Base-by-base conservation (phyloP, 1,139 yeast genomes). In the Debaryomyces psychrophilus region DNA sequence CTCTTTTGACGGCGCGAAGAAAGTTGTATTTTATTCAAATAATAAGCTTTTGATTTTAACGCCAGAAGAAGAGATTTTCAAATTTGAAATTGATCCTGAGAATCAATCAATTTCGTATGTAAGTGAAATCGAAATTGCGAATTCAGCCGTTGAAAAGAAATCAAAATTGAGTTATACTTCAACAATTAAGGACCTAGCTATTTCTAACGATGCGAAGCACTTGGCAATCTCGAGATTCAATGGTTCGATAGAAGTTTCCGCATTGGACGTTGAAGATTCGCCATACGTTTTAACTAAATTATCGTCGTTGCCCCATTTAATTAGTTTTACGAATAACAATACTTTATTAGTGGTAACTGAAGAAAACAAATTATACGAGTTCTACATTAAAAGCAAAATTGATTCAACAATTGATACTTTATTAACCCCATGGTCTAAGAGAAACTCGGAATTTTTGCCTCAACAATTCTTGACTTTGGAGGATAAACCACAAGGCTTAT, bases 401-500 rank as follows among this genome's bases (percentile, higher is more conserved):
- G 54, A 59, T 28, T 38, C 33, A n/a, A 38, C 33, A 7, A 27
- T 28, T 17, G 61, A 60, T 7, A 57, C 68, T 12, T 68, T 81
- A 40, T 71, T 88, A 52, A 85, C 96, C 0, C 60, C 78, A 6
- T 93, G 99, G 99, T 85, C 96, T 7, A 81, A 82, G 54, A 72
- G 79, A 46, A 90, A 90, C 65, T 79, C 90, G 18, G 95, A 87
- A 47, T 74, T 80, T 46, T 68, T 92, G 52, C 97, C 98, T 4
- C 72, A 71, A 35, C 83, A 83, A 52, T 82, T 87, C 52, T 64
- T 77, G 27, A 66, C 74, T 6, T 71, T 81, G 48, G 81, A 78
- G 26, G 95, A 87, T 52, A 84, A 85, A 57, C 87, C 96, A 46
- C 77, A 82, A 52, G 97, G 96, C 7, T 66, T 87, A 23, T 89